A percentile compares a stretch with the other conserved stretches of the same genome.
phyloP scores from a whole-genome alignment of 1,284 basidiomycete genomes.

The Microbotryomycetes sp. region DNA sequence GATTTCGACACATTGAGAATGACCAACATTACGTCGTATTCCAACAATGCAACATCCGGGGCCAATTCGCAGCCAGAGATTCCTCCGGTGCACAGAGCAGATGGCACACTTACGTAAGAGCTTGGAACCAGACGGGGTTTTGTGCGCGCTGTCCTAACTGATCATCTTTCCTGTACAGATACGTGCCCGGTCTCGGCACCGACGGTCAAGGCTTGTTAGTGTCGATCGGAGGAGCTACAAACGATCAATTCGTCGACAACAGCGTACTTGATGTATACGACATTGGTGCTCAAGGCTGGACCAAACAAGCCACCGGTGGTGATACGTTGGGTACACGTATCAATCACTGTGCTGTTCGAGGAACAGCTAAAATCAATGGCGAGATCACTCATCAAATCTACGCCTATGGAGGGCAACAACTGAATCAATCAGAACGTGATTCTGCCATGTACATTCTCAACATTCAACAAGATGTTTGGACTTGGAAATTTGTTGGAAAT shows the following conservation, averaged over 20 bases:
- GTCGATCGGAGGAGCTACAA: conserved; percentile 36
- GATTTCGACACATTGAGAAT: conserved; percentile 16
- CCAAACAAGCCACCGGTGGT: conserved; percentile 34
- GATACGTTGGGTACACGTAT: conserved; percentile 27
- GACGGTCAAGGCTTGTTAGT: conserved; percentile 33
- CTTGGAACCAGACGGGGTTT: neutral
- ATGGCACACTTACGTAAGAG: conserved; percentile 34
- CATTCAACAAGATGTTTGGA: conserved; percentile 28
- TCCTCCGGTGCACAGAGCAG: conserved; percentile 33
- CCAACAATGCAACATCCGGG: conserved; percentile 20
- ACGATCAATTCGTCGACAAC: conserved; percentile 30
- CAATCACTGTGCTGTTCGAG: conserved; percentile 37
- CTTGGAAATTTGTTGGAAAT: conserved; percentile 32
- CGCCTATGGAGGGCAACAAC: conserved; percentile 34
- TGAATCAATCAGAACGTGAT: conserved; percentile 34
- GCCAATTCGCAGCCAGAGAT: conserved; percentile 30
- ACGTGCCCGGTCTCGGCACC: conserved; percentile 29
- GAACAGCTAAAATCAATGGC: conserved; percentile 34
- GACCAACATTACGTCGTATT: conserved; percentile 28
- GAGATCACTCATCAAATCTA: conserved; percentile 32
- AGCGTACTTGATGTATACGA: conserved; percentile 37
- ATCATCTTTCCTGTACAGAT: neutral
- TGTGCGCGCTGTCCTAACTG: too few species aligned
- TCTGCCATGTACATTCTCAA: conserved; percentile 35
- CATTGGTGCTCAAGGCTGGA: conserved; percentile 34